These are phyloP conservation scores for Gentiana macrophylla DNA, from an alignment of 257 asterid species.

Conservation along the genomic window DNA sequence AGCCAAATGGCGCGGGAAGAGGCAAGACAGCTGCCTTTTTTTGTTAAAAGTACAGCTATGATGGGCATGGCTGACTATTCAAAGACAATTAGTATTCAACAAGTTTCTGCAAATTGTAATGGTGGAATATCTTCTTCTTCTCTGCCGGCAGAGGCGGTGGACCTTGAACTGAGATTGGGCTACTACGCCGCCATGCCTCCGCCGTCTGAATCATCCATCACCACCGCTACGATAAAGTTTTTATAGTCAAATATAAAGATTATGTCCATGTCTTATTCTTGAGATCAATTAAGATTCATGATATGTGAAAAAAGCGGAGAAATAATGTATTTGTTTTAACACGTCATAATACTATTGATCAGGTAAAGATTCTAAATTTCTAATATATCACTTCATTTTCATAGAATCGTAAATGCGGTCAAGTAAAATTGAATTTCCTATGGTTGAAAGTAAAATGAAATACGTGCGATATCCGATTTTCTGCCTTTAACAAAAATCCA, in stretches of 20 bases:
- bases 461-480: too few species aligned
- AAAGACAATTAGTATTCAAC: neutral
- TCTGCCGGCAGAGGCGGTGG: conserved; percentile 7
- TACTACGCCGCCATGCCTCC: neutral
- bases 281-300: too few species aligned
- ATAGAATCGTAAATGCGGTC: too few species aligned
- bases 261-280: too few species aligned
- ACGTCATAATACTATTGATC: too few species aligned
- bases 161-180: conserved; percentile 20
- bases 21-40: conserved; percentile 7
- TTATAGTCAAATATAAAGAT: neutral
- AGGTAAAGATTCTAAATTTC: too few species aligned
- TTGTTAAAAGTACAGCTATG: conserved; percentile 3
- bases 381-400: too few species aligned
- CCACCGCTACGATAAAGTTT: conserved; percentile 12
- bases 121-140: neutral
- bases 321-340: too few species aligned
- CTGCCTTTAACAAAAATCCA: too few species aligned
- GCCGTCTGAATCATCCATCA: conserved; percentile 5
- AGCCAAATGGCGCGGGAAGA: conserved; percentile 7
- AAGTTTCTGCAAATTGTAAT: neutral
- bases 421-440: too few species aligned
- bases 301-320: too few species aligned
- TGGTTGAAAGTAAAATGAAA: too few species aligned
- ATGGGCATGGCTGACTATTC: neutral